A percentile compares a stretch with the other conserved stretches of the same genome.
Conservation (phyloP, 176 grass and related monocot genomes). For the Phyllostachys edulis region DNA sequence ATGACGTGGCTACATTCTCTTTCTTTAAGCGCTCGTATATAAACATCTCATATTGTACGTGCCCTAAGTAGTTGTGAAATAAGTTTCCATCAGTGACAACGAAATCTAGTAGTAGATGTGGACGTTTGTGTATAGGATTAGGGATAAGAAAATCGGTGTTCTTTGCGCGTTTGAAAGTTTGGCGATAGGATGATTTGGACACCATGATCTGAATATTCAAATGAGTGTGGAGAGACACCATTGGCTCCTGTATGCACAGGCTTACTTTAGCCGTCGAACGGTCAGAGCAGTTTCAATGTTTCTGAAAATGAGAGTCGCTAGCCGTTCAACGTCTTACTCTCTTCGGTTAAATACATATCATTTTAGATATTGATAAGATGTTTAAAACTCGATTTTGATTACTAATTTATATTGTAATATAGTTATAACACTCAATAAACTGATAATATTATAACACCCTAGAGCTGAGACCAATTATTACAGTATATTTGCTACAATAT, state of each 20-base stretch:
- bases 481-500: no score
- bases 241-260: not conserved
- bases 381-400: no score
- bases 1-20: no score
- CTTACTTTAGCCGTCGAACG: not conserved
- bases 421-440: no score
- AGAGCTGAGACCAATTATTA: no score
- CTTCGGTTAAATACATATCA: no score
- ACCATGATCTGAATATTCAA: not conserved
- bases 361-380: no score
- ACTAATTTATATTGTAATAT: no score
- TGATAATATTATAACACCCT: no score
- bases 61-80: not conserved
- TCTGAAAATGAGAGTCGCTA: not conserved
- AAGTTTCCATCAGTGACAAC: not conserved
- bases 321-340: no score
- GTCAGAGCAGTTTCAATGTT: not conserved
- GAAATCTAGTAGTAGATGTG: not conserved
- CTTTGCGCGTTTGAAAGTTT: conserved; percentile 19
- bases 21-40: no score
- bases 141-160: not conserved
- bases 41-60: no score
- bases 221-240: not conserved
- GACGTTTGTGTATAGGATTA: not conserved
- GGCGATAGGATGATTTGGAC: not conserved